Percentiles rank a stretch among this genome's conserved stretches.
Conservation (phyloP, 306 rosid species). For the Casuarina equisetifolia region DNA sequence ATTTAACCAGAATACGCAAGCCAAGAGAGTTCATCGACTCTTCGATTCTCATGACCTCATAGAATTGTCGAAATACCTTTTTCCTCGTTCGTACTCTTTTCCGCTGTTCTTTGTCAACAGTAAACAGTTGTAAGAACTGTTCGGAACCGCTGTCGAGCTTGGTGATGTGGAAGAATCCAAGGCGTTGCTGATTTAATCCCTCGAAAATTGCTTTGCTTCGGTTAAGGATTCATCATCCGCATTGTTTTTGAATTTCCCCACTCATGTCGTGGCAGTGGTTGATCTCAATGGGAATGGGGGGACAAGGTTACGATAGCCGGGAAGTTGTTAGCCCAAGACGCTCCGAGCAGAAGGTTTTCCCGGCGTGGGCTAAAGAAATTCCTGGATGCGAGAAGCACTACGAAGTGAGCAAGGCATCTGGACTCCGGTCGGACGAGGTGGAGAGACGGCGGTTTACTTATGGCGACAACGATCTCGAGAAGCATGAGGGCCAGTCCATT, state of each 20-base stretch:
- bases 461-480: slow-evolving; percentile 80
- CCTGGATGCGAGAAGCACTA: slow-evolving; percentile 65
- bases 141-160: neutral
- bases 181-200: neutral
- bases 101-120: no score
- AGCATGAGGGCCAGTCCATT: slow-evolving; percentile 78
- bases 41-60: no score
- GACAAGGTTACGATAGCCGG: slow-evolving; percentile 42
- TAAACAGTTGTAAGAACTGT: no score
- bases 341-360: slow-evolving; percentile 39
- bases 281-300: slow-evolving; percentile 62
- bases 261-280: no score
- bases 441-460: slow-evolving; percentile 51
- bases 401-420: slow-evolving; percentile 43
- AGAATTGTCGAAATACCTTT: no score
- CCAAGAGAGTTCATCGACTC: neutral
- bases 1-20: no score
- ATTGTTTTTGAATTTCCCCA: no score
- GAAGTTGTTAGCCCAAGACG: slow-evolving; percentile 31
- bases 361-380: slow-evolving; percentile 73
- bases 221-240: no score
- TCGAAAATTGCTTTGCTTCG: no score
- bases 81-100: no score
- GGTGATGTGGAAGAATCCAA: neutral
- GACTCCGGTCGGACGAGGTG: slow-evolving; percentile 50